These are phyloP conservation scores for Citrus reticulata DNA, from an alignment of 345 rosid genomes.

Conservation along the genomic window DNA sequence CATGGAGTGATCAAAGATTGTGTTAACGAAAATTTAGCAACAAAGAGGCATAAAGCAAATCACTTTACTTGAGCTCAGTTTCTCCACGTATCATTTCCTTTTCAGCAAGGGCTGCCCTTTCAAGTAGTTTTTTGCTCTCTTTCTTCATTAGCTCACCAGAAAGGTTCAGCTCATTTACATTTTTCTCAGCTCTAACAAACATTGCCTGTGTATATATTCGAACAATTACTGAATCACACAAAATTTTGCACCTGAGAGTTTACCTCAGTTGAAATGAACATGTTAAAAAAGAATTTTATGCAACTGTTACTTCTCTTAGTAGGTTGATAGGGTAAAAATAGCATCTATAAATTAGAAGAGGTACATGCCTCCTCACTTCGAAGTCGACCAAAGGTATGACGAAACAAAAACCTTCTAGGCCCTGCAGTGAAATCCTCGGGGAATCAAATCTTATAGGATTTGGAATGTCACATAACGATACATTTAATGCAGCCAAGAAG, in stretches of 20 bases:
- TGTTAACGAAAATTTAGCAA: neutral
- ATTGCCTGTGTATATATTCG: slow-evolving; percentile 49
- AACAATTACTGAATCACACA: neutral
- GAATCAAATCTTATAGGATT: slow-evolving; percentile 15
- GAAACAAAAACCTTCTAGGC: slow-evolving; percentile 80
- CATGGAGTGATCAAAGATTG: slow-evolving; percentile 1
- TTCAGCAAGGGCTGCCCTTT: slow-evolving; percentile 88
- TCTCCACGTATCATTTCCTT: slow-evolving; percentile 78
- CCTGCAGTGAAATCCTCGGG: slow-evolving; percentile 36
- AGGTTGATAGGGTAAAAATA: neutral
- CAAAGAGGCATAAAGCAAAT: neutral
- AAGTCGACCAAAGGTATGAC: slow-evolving; percentile 70
- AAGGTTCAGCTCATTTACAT: slow-evolving; percentile 58
- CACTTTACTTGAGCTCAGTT: slow-evolving; percentile 61
- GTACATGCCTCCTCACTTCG: slow-evolving; percentile 86
- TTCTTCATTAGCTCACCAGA: slow-evolving; percentile 86
- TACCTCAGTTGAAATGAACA: neutral
- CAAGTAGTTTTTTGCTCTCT: slow-evolving; percentile 79
- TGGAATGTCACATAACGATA: slow-evolving; percentile 4
- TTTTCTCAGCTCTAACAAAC: slow-evolving; percentile 77
- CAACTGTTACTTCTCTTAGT: neutral
- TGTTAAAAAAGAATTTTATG: neutral
- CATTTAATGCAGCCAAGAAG: neutral
- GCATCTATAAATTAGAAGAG: slow-evolving; percentile 2
- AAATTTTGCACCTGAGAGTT: slow-evolving; percentile 8